Evolutionary conservation across 805 yeast genomes (phyloP), one percentile per base, ranked within the genome.

Genomic region (Metschnikowia borealis): DNA sequence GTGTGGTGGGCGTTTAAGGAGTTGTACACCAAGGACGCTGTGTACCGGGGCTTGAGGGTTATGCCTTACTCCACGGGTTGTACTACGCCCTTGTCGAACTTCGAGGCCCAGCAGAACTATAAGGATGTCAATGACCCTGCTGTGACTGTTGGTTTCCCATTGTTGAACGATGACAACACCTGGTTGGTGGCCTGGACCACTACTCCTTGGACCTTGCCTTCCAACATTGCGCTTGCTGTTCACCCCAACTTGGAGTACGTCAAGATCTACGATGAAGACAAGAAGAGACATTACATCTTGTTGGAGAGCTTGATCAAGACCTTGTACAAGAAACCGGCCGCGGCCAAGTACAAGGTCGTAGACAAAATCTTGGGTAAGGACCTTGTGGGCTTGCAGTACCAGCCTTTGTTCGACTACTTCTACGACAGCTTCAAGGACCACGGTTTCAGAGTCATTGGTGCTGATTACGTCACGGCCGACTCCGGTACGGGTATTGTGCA

Each of bases 401-500:
- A 73, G 54, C 99, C 99, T 40, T 73, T 88, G 53, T 95, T 85
- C 68, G 81, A 83, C 62, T 94, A 81, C 74, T 94, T 90, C 65
- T 76, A 79, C 59, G 90, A 89, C 35, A 70, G 79, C 53, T 92
- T 82, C 74, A 77, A 82, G 64, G 91, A 83, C 43, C 73, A 81
- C 52, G 98, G 87, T 11, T 94, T 89, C 79, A 80, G 79, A 64
- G 96, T 94, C 59, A 82, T 89, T 61, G 73, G 78, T 52, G 97
- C 84, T 51, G 86, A 80, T 60, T 94, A 87, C 64, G 99, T 94
- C 62, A 82, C 96, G 44, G 83, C 78, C 56, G 99, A 94, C 58
- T 86, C 96, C 41, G 99, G 99, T 89, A 88, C 99, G 49, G 99
- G 99, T 84, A 83, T 94, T 65, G 99, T 94, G 54, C 99, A 94